A percentile compares a stretch with the other conserved stretches of the same genome.
phyloP scores from a whole-genome alignment of 83 land plant genomes.

The Picea abies region DNA sequence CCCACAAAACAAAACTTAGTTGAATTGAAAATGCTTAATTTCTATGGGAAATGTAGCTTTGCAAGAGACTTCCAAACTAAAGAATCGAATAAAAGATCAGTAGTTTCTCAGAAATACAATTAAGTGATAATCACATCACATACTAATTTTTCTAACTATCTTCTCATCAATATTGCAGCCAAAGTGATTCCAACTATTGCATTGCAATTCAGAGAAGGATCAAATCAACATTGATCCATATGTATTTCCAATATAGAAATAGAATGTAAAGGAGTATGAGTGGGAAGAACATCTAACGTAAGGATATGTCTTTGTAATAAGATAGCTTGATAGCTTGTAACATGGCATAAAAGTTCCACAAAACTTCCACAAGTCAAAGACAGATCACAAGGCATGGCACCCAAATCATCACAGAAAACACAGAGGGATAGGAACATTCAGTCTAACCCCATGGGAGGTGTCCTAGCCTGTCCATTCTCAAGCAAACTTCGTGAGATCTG shows the following conservation, averaged over 20 bases:
- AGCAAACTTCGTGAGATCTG: slow-evolving; percentile 20
- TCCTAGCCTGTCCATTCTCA: slow-evolving; percentile 35
- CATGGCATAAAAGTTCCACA: background rate
- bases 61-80: background rate
- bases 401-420: background rate
- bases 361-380: no score
- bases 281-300: no score
- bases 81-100: background rate
- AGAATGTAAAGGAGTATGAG: no score
- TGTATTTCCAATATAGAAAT: background rate
- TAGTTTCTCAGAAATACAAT: background rate
- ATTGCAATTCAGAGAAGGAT: slow-evolving; percentile 22
- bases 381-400: background rate
- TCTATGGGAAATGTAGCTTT: no score
- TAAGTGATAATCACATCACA: background rate
- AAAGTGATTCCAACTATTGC: slow-evolving; percentile 84
- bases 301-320: no score
- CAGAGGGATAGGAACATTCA: background rate
- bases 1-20: background rate
- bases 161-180: slow-evolving; percentile 46
- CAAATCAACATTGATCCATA: background rate
- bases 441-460: slow-evolving; percentile 56
- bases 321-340: background rate
- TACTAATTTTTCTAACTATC: slow-evolving; percentile 41
- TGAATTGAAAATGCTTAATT: no score